phyloP scores from a whole-genome alignment of 2,329 filamentous ascomycete species.

The Teratosphaeria nubilosa region DNA sequence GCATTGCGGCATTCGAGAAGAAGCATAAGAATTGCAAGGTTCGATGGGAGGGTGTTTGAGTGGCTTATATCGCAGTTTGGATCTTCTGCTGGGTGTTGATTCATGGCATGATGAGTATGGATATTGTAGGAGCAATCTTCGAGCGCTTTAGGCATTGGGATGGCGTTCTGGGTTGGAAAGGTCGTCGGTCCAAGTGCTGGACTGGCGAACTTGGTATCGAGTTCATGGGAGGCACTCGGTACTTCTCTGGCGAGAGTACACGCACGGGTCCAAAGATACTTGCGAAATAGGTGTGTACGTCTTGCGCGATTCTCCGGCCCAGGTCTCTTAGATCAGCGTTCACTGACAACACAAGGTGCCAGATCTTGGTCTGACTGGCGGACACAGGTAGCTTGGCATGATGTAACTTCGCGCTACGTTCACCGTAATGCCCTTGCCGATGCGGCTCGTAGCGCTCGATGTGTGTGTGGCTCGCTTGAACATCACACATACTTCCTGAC shows the following conservation, averaged over 20 bases:
- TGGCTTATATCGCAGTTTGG: not conserved
- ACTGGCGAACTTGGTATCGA: not conserved
- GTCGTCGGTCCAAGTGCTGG: not conserved
- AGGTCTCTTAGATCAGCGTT: not conserved
- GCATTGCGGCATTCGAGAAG: constrained; percentile 14
- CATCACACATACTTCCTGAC: not conserved
- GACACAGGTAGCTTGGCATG: not conserved
- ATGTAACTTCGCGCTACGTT: not conserved
- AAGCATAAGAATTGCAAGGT: constrained; percentile 7
- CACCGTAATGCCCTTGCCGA: not conserved
- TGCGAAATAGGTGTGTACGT: not conserved
- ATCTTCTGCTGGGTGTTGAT: not conserved
- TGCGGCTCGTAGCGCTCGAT: not conserved
- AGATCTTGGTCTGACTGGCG: not conserved
- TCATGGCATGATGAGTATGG: not conserved
- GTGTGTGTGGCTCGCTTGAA: not conserved
- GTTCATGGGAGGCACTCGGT: not conserved
- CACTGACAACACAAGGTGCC: not conserved
- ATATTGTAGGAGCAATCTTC: not conserved
- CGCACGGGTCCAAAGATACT: not conserved
- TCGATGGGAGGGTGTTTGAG: not conserved
- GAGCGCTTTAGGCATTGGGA: not conserved
- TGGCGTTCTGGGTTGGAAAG: not conserved
- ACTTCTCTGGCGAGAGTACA: not conserved
- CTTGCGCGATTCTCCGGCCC: not conserved